Conservation (phyloP, 2,329 filamentous ascomycete genomes). For the Claviceps purpurea region DNA sequence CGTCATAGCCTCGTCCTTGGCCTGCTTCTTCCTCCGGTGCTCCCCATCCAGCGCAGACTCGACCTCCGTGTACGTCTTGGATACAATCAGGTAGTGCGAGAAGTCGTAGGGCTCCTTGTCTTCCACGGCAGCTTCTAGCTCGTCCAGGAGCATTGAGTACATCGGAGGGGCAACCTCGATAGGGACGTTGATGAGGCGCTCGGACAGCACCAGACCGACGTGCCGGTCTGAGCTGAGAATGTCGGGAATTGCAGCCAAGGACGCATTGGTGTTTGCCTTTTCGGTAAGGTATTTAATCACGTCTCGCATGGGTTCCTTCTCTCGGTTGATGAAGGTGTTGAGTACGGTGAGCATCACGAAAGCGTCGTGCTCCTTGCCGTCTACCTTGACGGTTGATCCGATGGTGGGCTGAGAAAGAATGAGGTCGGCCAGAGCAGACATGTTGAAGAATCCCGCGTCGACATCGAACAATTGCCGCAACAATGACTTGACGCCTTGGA, state of each 20-base stretch:
- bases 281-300: conserved; percentile 58
- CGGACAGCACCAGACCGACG: conserved; percentile 77
- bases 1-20: conserved; percentile 43
- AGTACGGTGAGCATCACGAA: conserved; percentile 86
- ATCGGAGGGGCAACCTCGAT: conserved; percentile 82
- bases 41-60: conserved; percentile 65
- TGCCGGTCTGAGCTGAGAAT: conserved; percentile 43
- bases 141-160: conserved; percentile 87
- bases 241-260: conserved; percentile 42
- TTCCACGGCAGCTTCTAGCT: conserved; percentile 76
- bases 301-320: conserved; percentile 57
- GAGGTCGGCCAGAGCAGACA: conserved; percentile 74
- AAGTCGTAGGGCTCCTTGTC: conserved; percentile 90
- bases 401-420: conserved; percentile 78
- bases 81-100: conserved; percentile 81
- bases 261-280: conserved; percentile 37
- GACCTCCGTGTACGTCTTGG: conserved; percentile 85
- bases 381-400: conserved; percentile 93
- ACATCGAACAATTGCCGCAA: conserved; percentile 85
- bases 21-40: conserved; percentile 48
- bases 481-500: conserved; percentile 85
- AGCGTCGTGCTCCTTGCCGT: conserved; percentile 81
- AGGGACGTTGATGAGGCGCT: conserved; percentile 95
- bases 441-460: conserved; percentile 72
- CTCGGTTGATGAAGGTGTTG: conserved; percentile 66